These are phyloP conservation scores for Lomentospora prolificans DNA, from an alignment of 2,329 filamentous ascomycete genomes.

Conservation along the genomic window DNA sequence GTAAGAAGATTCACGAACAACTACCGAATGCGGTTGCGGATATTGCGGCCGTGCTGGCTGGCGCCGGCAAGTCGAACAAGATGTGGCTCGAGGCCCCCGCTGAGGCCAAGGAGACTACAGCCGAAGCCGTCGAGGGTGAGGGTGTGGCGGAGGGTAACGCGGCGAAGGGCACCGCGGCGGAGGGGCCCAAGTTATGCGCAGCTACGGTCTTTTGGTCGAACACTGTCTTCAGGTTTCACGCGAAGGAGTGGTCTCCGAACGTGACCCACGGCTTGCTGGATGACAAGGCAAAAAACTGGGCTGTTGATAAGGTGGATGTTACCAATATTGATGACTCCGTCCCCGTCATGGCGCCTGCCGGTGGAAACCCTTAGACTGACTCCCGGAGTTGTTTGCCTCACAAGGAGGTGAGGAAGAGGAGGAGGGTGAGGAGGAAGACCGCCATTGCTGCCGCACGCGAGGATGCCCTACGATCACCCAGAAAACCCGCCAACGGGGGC, in stretches of 20 bases:
- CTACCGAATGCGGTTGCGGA: slow-evolving; percentile 54
- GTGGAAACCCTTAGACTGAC: too few relatives aligned
- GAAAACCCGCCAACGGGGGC: slow-evolving; percentile 15
- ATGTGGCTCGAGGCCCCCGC: slow-evolving; percentile 21
- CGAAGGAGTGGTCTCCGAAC: slow-evolving; percentile 39
- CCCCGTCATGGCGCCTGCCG: slow-evolving; percentile 11
- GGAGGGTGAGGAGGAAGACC: too few relatives aligned
- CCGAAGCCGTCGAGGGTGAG: slow-evolving; percentile 13
- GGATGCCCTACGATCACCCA: too few relatives aligned
- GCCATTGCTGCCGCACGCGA: too few relatives aligned
- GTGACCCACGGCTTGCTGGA: slow-evolving; percentile 37
- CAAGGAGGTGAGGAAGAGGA: too few relatives aligned
- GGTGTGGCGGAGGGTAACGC: slow-evolving; percentile 9
- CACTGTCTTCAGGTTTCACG: slow-evolving; percentile 35
- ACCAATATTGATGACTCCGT: background rate
- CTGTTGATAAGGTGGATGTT: background rate
- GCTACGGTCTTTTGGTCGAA: slow-evolving; percentile 44
- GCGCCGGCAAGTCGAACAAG: slow-evolving; percentile 40
- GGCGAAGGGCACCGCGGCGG: slow-evolving; percentile 13
- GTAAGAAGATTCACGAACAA: slow-evolving; percentile 46
- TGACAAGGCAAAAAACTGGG: background rate
- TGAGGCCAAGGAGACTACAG: slow-evolving; percentile 14
- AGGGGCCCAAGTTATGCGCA: slow-evolving; percentile 20
- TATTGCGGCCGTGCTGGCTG: slow-evolving; percentile 47
- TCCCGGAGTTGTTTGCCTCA: too few relatives aligned